These are phyloP conservation scores for Fonsecaea erecta DNA, from an alignment of 2,329 filamentous ascomycete species.

Conservation along the genomic window DNA sequence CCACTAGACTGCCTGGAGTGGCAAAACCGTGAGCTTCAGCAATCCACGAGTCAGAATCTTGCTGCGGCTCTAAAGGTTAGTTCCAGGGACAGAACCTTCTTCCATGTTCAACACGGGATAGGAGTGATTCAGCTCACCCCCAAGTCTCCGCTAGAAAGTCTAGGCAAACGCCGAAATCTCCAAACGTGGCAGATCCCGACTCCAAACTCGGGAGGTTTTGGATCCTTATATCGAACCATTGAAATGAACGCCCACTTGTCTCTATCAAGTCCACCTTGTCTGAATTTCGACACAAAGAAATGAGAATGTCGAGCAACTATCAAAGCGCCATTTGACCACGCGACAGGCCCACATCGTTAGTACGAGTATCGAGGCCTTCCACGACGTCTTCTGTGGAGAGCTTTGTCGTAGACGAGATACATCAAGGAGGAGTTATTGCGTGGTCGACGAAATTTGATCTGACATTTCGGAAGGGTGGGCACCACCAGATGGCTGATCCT, in stretches of 20 bases:
- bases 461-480: neutral
- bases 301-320: neutral
- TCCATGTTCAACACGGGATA: neutral
- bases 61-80: neutral
- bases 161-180: neutral
- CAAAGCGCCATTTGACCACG: neutral
- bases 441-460: conserved; percentile 5
- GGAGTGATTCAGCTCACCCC: neutral
- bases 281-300: neutral
- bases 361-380: neutral
- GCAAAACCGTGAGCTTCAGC: neutral
- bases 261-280: conserved; percentile 1
- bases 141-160: neutral
- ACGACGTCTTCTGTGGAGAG: neutral
- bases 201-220: neutral
- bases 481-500: neutral
- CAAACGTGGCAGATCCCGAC: neutral
- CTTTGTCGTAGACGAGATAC: neutral
- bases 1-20: neutral
- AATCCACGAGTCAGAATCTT: neutral
- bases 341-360: neutral
- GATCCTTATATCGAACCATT: neutral
- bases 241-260: neutral
- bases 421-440: neutral
- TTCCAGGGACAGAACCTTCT: neutral